These are phyloP conservation scores for Candida ulmi DNA, from an alignment of 805 yeast species.

Conservation along the genomic window DNA sequence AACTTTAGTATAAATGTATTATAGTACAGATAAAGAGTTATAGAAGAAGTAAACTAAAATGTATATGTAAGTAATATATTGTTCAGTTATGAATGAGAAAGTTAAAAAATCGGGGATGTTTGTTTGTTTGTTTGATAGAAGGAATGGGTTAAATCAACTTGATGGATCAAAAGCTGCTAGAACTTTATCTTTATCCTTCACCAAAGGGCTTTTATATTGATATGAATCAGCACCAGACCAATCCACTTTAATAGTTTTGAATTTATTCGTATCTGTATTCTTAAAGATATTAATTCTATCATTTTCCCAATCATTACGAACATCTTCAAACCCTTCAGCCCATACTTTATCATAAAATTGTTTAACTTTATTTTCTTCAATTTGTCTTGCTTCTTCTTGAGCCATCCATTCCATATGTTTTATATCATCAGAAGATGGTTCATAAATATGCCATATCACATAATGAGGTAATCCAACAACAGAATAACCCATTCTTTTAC, in stretches of 20 bases:
- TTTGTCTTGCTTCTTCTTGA: constrained; percentile 63
- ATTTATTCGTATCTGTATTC: constrained; percentile 59
- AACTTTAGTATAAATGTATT: too few relatives aligned
- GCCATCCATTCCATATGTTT: constrained; percentile 91
- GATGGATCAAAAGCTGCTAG: constrained; percentile 26
- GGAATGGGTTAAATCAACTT: too few relatives aligned
- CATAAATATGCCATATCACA: constrained; percentile 95
- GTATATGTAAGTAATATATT: too few relatives aligned
- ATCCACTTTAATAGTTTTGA: constrained; percentile 52
- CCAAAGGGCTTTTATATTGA: constrained; percentile 15
- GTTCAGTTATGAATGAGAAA: too few relatives aligned
- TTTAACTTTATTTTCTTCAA: constrained; percentile 57
- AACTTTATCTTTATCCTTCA: constrained; percentile 21
- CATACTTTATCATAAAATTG: constrained; percentile 66
- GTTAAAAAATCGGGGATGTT: too few relatives aligned
- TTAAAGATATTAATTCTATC: constrained; percentile 71
- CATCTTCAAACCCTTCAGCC: constrained; percentile 77
- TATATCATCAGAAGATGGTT: constrained; percentile 90
- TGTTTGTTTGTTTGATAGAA: too few relatives aligned
- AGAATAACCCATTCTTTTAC: constrained; percentile 80
- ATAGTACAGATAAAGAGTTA: too few relatives aligned
- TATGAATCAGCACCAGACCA: constrained; percentile 59
- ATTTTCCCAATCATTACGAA: constrained; percentile 63
- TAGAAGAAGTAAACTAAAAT: too few relatives aligned
- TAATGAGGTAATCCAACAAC: constrained; percentile 93